These are phyloP conservation scores for Colletotrichum abscissum DNA, from an alignment of 2,329 filamentous ascomycete genomes.

Conservation along the genomic window DNA sequence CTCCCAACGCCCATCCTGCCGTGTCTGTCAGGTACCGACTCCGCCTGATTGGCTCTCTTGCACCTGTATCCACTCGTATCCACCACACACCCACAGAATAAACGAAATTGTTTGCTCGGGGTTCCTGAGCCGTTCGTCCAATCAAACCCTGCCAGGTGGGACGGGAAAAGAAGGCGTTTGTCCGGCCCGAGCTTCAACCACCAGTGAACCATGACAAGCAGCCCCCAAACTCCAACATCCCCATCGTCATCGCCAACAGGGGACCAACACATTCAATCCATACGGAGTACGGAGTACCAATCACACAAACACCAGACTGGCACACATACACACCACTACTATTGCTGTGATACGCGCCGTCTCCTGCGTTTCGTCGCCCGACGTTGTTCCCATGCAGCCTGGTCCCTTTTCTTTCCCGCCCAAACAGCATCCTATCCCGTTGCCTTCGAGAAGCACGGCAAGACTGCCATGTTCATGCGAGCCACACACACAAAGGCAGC, in stretches of 20 bases:
- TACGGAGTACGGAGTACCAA: background rate
- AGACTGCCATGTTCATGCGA: background rate
- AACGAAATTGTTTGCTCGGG: conserved; percentile 34
- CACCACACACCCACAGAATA: conserved; percentile 13
- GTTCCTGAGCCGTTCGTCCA: conserved; percentile 16
- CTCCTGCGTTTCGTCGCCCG: conserved; percentile 1
- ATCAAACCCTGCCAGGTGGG: background rate
- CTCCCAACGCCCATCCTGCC: background rate
- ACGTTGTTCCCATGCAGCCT: background rate
- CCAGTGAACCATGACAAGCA: background rate
- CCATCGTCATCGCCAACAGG: conserved; percentile 13
- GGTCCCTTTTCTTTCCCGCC: background rate
- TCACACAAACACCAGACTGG: background rate
- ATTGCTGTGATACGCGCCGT: conserved; percentile 8
- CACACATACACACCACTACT: background rate
- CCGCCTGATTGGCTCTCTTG: conserved; percentile 13
- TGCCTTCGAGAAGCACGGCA: conserved; percentile 24
- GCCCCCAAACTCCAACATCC: conserved; percentile 26
- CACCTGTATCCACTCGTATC: background rate
- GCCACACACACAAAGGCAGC: background rate
- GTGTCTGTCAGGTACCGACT: conserved; percentile 20
- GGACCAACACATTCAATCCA: background rate
- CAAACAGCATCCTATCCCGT: background rate
- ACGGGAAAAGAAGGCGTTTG: background rate
- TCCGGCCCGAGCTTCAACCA: conserved; percentile 18